These are phyloP conservation scores for Hansenula lynferdii DNA, from an alignment of 1,139 yeast genomes.

Conservation along the genomic window DNA sequence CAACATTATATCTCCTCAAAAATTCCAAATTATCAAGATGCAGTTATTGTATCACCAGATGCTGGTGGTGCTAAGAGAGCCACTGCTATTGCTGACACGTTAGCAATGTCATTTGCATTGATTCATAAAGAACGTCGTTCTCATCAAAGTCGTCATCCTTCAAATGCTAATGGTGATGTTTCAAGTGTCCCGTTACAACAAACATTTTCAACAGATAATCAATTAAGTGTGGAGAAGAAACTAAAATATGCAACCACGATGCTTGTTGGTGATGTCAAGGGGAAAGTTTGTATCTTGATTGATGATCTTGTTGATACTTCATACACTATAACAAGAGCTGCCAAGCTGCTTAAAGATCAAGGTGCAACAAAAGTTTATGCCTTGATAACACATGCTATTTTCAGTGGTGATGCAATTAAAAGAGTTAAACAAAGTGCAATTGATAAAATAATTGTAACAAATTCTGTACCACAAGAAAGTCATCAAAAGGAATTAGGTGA, in stretches of 20 bases:
- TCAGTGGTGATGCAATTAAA: slow-evolving; percentile 85
- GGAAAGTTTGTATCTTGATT: slow-evolving; percentile 75
- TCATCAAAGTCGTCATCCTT: slow-evolving; percentile 11
- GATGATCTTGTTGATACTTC: slow-evolving; percentile 96
- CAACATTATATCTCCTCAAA: slow-evolving; percentile 73
- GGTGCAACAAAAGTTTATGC: slow-evolving; percentile 89
- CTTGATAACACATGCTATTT: slow-evolving; percentile 86
- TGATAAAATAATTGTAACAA: slow-evolving; percentile 87
- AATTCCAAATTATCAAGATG: slow-evolving; percentile 70
- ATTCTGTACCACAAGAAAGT: slow-evolving; percentile 81
- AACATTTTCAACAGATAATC: slow-evolving; percentile 5
- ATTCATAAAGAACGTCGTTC: slow-evolving; percentile 91
- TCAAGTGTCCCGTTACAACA: neutral
- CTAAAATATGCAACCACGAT: slow-evolving; percentile 63
- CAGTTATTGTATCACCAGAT: slow-evolving; percentile 91
- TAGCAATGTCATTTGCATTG: slow-evolving; percentile 87
- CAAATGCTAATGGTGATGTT: neutral
- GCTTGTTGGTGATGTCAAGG: slow-evolving; percentile 91
- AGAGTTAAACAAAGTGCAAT: slow-evolving; percentile 61
- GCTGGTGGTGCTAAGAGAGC: slow-evolving; percentile 99
- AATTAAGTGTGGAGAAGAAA: slow-evolving; percentile 22
- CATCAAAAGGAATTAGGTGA: slow-evolving; percentile 48
- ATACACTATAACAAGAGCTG: slow-evolving; percentile 87
- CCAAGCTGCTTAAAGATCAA: slow-evolving; percentile 83
- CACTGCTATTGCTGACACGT: slow-evolving; percentile 84